A percentile compares a stretch with the other conserved stretches of the same genome.
These are phyloP conservation scores for Acidomyces sp. DNA, from an alignment of 495 filamentous ascomycete species.

Conservation along the genomic window DNA sequence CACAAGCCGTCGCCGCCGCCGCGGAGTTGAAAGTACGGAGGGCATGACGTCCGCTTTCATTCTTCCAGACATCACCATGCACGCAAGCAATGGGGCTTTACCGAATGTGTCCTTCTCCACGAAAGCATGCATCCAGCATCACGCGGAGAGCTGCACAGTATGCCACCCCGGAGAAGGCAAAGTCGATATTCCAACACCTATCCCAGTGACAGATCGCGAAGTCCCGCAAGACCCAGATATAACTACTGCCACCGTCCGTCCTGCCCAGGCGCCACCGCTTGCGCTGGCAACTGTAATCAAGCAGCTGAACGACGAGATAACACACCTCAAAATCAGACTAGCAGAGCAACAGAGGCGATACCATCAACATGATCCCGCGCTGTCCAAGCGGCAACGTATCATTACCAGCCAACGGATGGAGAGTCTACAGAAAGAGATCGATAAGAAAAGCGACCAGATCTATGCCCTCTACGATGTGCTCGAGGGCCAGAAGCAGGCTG, in stretches of 20 bases:
- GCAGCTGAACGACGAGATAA: constrained; percentile 66
- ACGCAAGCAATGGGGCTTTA: constrained; percentile 29
- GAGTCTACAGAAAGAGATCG: constrained; percentile 49
- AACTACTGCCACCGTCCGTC: constrained; percentile 64
- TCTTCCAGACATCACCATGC: constrained; percentile 49
- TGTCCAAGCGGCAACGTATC: constrained; percentile 56
- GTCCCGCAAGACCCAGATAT: constrained; percentile 37
- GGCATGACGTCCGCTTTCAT: constrained; percentile 79
- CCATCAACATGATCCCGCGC: constrained; percentile 52
- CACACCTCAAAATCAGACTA: constrained; percentile 61
- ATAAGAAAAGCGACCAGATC: constrained; percentile 73
- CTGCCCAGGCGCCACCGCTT: constrained; percentile 55
- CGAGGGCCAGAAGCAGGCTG: constrained; percentile 57
- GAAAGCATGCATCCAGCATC: constrained; percentile 23
- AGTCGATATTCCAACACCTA: constrained; percentile 50
- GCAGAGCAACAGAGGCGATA: constrained; percentile 45
- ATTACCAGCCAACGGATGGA: constrained; percentile 51
- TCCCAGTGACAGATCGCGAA: constrained; percentile 59
- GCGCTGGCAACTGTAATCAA: constrained; percentile 74
- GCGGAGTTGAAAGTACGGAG: constrained; percentile 34
- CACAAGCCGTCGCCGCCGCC: constrained; percentile 26
- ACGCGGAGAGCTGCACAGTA: constrained; percentile 19
- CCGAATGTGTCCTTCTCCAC: constrained; percentile 58
- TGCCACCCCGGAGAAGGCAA: constrained; percentile 34
- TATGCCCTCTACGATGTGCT: constrained; percentile 83